Evolutionary conservation across 192 early-diverging fungal species (phyloP).

Genomic region (Coemansia sp.): DNA sequence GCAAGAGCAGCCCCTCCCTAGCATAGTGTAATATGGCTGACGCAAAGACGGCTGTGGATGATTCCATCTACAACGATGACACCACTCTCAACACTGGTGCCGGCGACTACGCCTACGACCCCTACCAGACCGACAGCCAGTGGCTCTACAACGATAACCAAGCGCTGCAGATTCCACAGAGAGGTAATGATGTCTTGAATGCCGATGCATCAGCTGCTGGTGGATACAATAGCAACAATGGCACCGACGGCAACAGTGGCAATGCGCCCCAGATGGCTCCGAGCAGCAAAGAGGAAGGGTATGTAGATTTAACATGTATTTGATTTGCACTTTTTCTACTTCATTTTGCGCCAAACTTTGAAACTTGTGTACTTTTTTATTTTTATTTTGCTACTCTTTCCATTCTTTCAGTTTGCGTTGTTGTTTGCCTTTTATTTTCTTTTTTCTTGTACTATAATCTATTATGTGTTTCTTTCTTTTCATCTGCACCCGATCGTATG

Average conservation of each 20-base stretch:
- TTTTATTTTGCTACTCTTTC: slow-evolving; percentile 9
- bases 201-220: slow-evolving; percentile 1
- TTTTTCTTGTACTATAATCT: no score
- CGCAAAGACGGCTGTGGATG: slow-evolving; percentile 9
- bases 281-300: slow-evolving; percentile 38
- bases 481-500: no score
- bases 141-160: slow-evolving; percentile 43
- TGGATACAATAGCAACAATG: neutral
- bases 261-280: neutral
- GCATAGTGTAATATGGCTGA: slow-evolving; percentile 26
- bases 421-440: slow-evolving; percentile 3
- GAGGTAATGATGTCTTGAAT: neutral
- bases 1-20: no score
- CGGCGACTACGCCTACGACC: slow-evolving; percentile 8
- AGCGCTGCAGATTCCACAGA: slow-evolving; percentile 18
- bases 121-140: slow-evolving; percentile 22
- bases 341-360: no score
- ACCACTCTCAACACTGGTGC: neutral
- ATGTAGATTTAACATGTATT: slow-evolving; percentile 7
- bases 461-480: no score
- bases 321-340: slow-evolving; percentile 15
- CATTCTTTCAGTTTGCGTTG: slow-evolving; percentile 3
- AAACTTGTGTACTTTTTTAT: slow-evolving; percentile 1
- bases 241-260: neutral
- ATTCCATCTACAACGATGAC: slow-evolving; percentile 38